Evolutionary conservation across 805 yeast species (phyloP).

Genomic region (Metschnikowia peoriensis): DNA sequence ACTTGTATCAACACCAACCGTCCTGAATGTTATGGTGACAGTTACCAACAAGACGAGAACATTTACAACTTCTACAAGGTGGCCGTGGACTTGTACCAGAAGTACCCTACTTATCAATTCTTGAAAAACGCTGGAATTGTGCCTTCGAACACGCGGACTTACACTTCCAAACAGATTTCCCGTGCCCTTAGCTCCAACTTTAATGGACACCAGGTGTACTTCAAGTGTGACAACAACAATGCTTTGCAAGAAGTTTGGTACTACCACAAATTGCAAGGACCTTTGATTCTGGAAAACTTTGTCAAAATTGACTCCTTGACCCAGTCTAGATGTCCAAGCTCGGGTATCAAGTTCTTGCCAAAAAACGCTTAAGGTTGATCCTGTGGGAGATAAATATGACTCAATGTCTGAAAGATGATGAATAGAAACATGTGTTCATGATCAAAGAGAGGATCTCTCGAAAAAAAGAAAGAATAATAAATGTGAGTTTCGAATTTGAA

Average conservation of each 20-base stretch:
- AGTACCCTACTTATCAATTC: conserved; percentile 37
- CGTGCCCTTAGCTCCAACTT: too few relatives aligned
- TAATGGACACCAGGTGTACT: conserved; percentile 30
- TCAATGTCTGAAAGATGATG: too few relatives aligned
- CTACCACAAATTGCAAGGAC: conserved; percentile 24
- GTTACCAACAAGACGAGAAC: conserved; percentile 22
- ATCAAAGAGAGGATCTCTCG: too few relatives aligned
- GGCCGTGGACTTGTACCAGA: conserved; percentile 30
- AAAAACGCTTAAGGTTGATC: conserved; percentile 39
- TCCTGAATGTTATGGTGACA: conserved; percentile 35
- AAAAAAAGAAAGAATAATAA: too few relatives aligned
- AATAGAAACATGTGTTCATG: too few relatives aligned
- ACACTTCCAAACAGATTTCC: too few relatives aligned
- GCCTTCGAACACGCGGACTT: conserved; percentile 19
- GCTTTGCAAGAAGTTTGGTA: conserved; percentile 26
- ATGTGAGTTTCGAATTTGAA: too few relatives aligned
- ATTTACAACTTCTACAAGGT: conserved; percentile 30
- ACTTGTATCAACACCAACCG: conserved; percentile 40
- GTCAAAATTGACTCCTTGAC: conserved; percentile 57
- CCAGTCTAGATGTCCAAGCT: conserved; percentile 61
- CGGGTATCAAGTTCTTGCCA: conserved; percentile 71
- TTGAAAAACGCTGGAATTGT: conserved; percentile 34
- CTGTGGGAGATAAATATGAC: too few relatives aligned
- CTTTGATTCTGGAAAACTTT: conserved; percentile 28
- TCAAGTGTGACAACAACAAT: conserved; percentile 27